phyloP scores from a whole-genome alignment of 148 eudicot species.

The Chenopodium suecicum region DNA sequence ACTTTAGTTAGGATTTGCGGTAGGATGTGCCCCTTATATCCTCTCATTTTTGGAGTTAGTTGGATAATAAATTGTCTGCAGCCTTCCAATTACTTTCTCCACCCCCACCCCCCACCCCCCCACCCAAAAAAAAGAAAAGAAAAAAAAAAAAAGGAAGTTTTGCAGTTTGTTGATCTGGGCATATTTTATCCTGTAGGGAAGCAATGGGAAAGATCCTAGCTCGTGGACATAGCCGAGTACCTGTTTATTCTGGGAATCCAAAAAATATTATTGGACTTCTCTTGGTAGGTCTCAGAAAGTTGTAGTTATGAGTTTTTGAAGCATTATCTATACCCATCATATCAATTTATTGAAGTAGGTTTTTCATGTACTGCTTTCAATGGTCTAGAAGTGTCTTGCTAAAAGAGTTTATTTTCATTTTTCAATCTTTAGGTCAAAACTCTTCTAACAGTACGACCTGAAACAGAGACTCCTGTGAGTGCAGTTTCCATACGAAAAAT shows the following conservation, averaged over 20 bases:
- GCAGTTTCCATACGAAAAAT: constrained; percentile 91
- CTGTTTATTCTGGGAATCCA: constrained; percentile 93
- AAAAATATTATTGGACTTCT: constrained; percentile 94
- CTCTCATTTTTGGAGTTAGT: not conserved
- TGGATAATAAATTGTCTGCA: not conserved
- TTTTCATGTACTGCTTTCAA: not conserved
- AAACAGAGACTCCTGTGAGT: constrained; percentile 98
- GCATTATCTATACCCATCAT: not conserved
- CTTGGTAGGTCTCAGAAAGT: constrained; percentile 51
- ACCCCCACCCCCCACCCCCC: not conserved
- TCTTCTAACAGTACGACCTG: constrained; percentile 93
- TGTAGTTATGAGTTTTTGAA: constrained; percentile 8
- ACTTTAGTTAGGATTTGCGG: not conserved
- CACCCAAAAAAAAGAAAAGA: not conserved
- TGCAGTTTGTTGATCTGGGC: not conserved
- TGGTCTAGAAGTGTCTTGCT: not conserved
- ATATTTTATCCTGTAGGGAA: constrained; percentile 55
- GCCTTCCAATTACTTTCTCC: not conserved
- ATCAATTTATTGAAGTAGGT: constrained; percentile 3
- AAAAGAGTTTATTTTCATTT: not conserved
- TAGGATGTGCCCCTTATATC: not conserved
- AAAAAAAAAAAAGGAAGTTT: not conserved
- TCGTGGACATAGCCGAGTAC: constrained; percentile 97
- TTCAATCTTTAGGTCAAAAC: constrained; percentile 66
- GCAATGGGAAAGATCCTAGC: constrained; percentile 96